A percentile compares a stretch with the other conserved stretches of the same genome.
These are phyloP conservation scores for Saitoella complicata DNA, from an alignment of 805 yeast genomes.

Conservation along the genomic window DNA sequence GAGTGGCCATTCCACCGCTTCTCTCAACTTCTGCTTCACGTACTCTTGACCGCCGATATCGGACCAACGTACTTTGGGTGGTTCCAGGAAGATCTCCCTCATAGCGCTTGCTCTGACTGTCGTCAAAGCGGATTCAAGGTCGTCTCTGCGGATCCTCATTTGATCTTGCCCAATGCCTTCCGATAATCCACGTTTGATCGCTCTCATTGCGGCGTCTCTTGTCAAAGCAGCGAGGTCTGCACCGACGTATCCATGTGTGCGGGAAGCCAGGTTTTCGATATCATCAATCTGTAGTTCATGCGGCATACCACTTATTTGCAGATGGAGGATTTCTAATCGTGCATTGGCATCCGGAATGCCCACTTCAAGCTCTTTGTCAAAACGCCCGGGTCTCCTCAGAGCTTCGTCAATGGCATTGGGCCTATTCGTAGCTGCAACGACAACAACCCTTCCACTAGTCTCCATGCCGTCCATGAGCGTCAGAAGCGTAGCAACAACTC, in stretches of 20 bases:
- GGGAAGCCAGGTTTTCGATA: conserved; percentile 46
- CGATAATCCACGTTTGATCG: conserved; percentile 49
- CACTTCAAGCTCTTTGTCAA: conserved; percentile 77
- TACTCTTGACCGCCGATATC: conserved; percentile 93
- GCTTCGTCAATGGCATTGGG: conserved; percentile 57
- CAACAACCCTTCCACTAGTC: conserved; percentile 47
- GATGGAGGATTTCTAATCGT: conserved; percentile 51
- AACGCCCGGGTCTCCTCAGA: conserved; percentile 70
- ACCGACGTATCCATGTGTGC: conserved; percentile 95
- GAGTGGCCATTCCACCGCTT: conserved; percentile 83
- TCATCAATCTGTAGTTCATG: conserved; percentile 38
- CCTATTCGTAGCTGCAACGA: conserved; percentile 57
- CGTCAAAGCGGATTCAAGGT: conserved; percentile 53
- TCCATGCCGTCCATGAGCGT: conserved; percentile 47
- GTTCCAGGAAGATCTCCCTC: conserved; percentile 81
- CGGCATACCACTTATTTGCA: conserved; percentile 43
- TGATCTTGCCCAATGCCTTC: conserved; percentile 14
- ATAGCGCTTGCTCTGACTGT: conserved; percentile 92
- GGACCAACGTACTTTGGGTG: conserved; percentile 84
- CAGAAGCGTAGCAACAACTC: conserved; percentile 78
- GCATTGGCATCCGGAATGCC: conserved; percentile 83
- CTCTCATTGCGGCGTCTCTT: conserved; percentile 73
- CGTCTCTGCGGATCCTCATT: conserved; percentile 35
- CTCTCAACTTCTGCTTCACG: conserved; percentile 63
- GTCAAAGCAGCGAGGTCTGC: conserved; percentile 82